Evolutionary conservation across 768 basidiomycete genomes (phyloP).

Genomic region (Xerocomus spinulosus): DNA sequence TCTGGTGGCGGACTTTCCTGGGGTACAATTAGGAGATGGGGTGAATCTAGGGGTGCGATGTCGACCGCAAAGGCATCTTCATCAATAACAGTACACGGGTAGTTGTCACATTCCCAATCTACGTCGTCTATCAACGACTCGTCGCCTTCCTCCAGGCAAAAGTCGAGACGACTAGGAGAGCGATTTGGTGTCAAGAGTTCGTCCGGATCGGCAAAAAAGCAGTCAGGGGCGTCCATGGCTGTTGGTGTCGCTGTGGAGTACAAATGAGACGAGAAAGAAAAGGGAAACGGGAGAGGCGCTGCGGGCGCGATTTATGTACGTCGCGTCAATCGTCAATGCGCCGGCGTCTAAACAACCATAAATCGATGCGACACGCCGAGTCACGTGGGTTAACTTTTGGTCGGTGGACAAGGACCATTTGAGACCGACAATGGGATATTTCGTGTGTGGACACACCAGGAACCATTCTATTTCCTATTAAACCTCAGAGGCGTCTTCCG

Average conservation of each 20-base stretch:
- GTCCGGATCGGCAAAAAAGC: conserved; percentile 11
- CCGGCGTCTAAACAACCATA: conserved; percentile 17
- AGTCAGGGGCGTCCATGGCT: conserved; percentile 12
- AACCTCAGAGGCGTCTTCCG: conserved; percentile 31
- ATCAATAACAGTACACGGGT: conserved; percentile 1
- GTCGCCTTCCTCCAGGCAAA: conserved; percentile 19
- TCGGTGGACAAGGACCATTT: conserved; percentile 1
- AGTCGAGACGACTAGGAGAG: conserved; percentile 48
- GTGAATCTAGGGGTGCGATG: background rate
- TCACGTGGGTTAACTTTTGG: conserved; percentile 25
- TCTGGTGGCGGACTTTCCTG: conserved; percentile 10
- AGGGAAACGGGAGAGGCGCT: background rate
- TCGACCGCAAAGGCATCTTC: conserved; percentile 8
- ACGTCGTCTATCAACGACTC: conserved; percentile 2
- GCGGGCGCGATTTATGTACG: conserved; percentile 10
- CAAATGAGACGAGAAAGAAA: background rate
- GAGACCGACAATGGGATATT: conserved; percentile 9
- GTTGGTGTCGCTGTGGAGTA: background rate
- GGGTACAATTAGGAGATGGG: conserved; percentile 1
- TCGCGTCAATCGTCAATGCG: conserved; percentile 7
- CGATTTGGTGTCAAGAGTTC: conserved; percentile 33
- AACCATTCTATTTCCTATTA: conserved; percentile 9
- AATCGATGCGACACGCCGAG: conserved; percentile 14
- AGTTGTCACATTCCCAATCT: conserved; percentile 11
- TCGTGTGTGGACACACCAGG: conserved; percentile 19